Evolutionary conservation across 257 asterid species (phyloP).

Genomic region (Scutellaria baicalensis): DNA sequence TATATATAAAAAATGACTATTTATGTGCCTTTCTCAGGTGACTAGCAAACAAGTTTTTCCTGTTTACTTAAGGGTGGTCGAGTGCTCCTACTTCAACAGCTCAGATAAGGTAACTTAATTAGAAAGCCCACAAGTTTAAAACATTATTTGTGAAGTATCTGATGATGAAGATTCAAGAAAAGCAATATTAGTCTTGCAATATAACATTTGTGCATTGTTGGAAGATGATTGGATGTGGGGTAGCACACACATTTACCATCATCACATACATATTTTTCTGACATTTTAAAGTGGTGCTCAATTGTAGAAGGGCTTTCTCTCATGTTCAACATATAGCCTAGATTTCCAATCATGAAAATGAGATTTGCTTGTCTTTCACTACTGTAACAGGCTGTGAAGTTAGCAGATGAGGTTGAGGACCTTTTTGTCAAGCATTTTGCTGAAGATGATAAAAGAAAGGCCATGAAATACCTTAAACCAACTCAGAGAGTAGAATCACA

Average conservation of each 20-base stretch:
- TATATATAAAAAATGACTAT: not conserved
- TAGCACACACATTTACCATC: slow-evolving; percentile 19
- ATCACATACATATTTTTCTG: slow-evolving; percentile 17
- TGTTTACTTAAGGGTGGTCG: slow-evolving; percentile 83
- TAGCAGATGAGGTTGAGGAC: slow-evolving; percentile 85
- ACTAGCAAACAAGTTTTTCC: slow-evolving; percentile 87
- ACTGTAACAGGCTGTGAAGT: slow-evolving; percentile 49
- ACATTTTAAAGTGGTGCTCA: slow-evolving; percentile 34
- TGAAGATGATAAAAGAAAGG: slow-evolving; percentile 72
- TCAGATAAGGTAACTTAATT: slow-evolving; percentile 76
- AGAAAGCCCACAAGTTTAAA: not conserved
- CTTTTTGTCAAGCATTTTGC: slow-evolving; percentile 75
- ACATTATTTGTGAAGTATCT: no score
- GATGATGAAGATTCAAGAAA: slow-evolving; percentile 1
- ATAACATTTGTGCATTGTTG: slow-evolving; percentile 7
- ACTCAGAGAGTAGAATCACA: slow-evolving; percentile 72
- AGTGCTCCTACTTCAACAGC: slow-evolving; percentile 85
- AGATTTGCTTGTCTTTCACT: slow-evolving; percentile 22
- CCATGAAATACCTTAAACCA: slow-evolving; percentile 92
- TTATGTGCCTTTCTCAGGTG: slow-evolving; percentile 39
- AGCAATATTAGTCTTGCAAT: not conserved
- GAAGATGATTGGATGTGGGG: slow-evolving; percentile 44
- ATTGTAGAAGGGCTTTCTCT: slow-evolving; percentile 2
- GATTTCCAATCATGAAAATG: slow-evolving; percentile 24
- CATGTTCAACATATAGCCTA: slow-evolving; percentile 17